These are phyloP conservation scores for Trichoderma lentiforme DNA, from an alignment of 2,329 filamentous ascomycete genomes.

Conservation along the genomic window DNA sequence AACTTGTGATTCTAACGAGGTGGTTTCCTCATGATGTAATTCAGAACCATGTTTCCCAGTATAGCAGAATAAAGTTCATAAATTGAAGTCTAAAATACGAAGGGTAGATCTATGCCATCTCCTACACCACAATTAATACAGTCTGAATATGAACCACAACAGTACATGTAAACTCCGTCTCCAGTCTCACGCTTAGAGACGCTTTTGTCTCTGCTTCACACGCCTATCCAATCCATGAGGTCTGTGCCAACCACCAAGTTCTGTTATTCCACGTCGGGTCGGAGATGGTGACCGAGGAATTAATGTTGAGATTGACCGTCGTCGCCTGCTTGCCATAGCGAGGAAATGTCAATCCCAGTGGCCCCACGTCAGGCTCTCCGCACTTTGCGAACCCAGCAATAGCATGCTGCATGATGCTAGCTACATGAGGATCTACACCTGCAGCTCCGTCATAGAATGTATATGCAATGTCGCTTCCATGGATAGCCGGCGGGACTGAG, in stretches of 20 bases:
- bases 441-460: background rate
- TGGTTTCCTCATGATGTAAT: no score
- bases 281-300: background rate
- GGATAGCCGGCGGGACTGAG: background rate
- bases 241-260: background rate
- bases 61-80: background rate
- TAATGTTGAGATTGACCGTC: background rate
- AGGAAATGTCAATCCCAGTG: background rate
- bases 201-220: background rate
- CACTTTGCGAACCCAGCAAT: background rate
- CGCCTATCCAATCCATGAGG: background rate
- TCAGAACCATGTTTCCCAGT: background rate
- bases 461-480: background rate
- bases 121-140: background rate
- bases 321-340: background rate
- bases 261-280: background rate
- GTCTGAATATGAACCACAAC: background rate
- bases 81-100: background rate
- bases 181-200: background rate
- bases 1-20: no score
- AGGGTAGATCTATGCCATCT: background rate
- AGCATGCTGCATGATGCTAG: background rate
- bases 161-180: background rate
- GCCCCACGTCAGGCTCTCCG: background rate
- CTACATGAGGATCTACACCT: background rate